phyloP scores from a whole-genome alignment of 2,329 filamentous ascomycete genomes.

The Fusarium dlaminii region DNA sequence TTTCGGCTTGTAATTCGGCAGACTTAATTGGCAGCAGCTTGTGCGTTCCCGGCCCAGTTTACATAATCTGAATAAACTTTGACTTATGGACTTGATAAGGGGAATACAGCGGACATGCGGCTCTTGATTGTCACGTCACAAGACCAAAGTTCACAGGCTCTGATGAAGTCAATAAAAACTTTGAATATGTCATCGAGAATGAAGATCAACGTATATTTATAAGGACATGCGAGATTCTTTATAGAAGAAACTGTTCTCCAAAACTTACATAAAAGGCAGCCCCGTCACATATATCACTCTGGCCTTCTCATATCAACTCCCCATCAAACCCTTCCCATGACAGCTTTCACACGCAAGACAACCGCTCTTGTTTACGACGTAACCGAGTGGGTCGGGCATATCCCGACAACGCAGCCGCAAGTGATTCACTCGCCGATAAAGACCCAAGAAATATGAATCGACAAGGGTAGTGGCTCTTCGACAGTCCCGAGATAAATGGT shows the following conservation, averaged over 20 bases:
- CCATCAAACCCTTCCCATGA: background rate
- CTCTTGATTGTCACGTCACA: conserved; percentile 16
- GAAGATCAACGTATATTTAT: background rate
- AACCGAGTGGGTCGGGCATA: conserved; percentile 21
- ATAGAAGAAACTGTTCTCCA: background rate
- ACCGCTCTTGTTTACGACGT: background rate
- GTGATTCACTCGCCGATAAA: conserved; percentile 27
- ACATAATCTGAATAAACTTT: conserved; percentile 31
- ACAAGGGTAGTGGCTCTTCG: background rate
- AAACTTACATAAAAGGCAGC: background rate
- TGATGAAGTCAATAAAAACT: background rate
- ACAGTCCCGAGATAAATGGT: background rate
- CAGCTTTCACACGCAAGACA: background rate
- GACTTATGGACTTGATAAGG: conserved; percentile 31
- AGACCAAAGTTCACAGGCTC: background rate
- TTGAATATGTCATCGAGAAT: background rate
- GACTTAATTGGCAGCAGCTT: conserved; percentile 34
- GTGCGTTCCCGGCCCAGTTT: conserved; percentile 26
- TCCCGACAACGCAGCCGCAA: conserved; percentile 30
- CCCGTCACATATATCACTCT: background rate
- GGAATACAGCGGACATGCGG: conserved; percentile 24
- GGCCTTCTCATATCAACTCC: background rate
- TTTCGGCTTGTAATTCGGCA: conserved; percentile 41
- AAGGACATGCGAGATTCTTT: background rate
- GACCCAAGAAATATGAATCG: background rate